Evolutionary conservation across 352 stramenopile genomes (phyloP).

Genomic region (Globisporangium recalcitrans): DNA sequence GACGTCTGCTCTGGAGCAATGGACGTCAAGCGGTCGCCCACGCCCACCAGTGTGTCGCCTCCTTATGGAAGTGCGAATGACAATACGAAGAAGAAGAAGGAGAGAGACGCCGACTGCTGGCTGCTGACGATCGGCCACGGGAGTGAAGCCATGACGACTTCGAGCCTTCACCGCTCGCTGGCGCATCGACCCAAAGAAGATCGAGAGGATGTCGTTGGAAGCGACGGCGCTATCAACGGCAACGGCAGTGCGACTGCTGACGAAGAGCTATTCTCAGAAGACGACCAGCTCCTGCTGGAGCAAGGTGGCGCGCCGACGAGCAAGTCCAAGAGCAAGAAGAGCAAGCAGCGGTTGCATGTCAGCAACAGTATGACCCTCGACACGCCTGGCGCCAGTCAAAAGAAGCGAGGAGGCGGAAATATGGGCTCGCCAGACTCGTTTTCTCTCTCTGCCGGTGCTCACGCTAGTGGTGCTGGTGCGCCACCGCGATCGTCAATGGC

Average conservation of each 20-base stretch:
- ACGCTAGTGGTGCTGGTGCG: background rate
- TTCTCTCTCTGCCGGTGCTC: background rate
- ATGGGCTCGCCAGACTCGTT: background rate
- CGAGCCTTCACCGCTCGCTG: background rate
- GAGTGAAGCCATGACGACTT: background rate
- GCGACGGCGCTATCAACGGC: background rate
- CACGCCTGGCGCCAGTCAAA: background rate
- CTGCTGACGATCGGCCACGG: background rate
- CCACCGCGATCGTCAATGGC: background rate
- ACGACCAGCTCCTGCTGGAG: slow-evolving; percentile 4
- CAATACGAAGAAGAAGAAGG: background rate
- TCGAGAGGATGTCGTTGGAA: background rate
- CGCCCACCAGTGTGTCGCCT: background rate
- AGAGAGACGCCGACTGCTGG: background rate
- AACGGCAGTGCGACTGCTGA: background rate
- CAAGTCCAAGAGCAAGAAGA: background rate
- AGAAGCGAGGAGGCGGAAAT: background rate
- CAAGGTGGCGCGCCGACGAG: background rate
- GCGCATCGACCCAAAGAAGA: background rate
- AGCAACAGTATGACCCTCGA: background rate
- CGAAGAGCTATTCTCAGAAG: slow-evolving; percentile 5
- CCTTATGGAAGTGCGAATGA: background rate
- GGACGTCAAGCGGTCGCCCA: background rate
- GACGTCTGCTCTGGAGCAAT: too few relatives aligned
- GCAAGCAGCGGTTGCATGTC: background rate